These are phyloP conservation scores for Huntiella abstrusa DNA, from an alignment of 2,329 filamentous ascomycete genomes.

Conservation along the genomic window DNA sequence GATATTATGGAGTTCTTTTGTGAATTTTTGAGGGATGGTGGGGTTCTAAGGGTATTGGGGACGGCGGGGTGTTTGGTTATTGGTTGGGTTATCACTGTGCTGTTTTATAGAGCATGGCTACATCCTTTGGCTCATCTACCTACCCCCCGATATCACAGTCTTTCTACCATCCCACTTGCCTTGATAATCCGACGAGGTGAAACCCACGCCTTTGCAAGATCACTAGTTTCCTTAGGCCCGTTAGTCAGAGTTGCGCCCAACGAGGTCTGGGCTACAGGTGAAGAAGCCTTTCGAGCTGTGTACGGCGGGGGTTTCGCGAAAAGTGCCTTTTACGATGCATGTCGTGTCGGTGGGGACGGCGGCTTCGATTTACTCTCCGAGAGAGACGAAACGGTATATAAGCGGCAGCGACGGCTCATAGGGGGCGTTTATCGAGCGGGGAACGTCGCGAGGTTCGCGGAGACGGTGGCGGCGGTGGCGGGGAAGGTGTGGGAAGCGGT, in stretches of 20 bases:
- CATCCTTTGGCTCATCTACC: slow-evolving; percentile 28
- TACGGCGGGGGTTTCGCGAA: too few species aligned
- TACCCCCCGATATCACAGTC: slow-evolving; percentile 26
- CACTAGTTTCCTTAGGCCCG: slow-evolving; percentile 12
- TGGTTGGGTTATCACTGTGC: too few species aligned
- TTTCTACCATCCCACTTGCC: slow-evolving; percentile 30
- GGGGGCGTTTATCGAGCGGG: slow-evolving; percentile 28
- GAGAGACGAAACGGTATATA: slow-evolving; percentile 26
- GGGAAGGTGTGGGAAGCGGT: slow-evolving; percentile 20
- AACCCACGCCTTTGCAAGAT: slow-evolving; percentile 14
- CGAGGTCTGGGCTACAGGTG: slow-evolving; percentile 33
- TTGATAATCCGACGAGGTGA: slow-evolving; percentile 26
- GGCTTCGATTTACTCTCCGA: slow-evolving; percentile 34
- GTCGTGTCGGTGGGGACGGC: slow-evolving; percentile 16
- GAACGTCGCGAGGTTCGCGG: slow-evolving; percentile 24
- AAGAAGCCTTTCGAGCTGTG: slow-evolving; percentile 24
- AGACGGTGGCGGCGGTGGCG: slow-evolving; percentile 24
- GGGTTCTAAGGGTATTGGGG: too few species aligned
- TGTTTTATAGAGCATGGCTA: slow-evolving; percentile 22
- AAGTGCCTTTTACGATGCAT: slow-evolving; percentile 12
- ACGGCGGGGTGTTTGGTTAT: too few species aligned
- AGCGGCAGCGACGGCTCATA: slow-evolving; percentile 29
- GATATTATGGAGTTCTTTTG: too few species aligned
- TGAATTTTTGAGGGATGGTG: too few species aligned
- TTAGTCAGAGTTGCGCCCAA: slow-evolving; percentile 34